A percentile compares a stretch with the other conserved stretches of the same genome.
Evolutionary conservation across 805 yeast species (phyloP).

Genomic region (Ogataea angusta): DNA sequence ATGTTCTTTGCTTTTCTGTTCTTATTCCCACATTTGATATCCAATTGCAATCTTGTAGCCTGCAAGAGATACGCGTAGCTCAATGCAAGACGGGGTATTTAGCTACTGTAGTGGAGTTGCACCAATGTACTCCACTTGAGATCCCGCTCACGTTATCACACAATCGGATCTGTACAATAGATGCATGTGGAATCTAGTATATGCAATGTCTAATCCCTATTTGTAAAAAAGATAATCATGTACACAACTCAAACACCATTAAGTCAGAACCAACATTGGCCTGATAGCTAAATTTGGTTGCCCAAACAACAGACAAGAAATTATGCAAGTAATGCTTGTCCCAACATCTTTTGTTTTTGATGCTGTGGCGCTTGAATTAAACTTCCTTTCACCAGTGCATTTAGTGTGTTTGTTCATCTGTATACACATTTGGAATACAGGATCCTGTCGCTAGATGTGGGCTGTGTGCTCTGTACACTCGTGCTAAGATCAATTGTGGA

Average conservation of each 20-base stretch:
- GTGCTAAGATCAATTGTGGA: background rate
- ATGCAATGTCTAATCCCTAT: background rate
- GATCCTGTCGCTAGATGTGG: background rate
- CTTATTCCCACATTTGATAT: too few relatives aligned
- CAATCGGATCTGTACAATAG: background rate
- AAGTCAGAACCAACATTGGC: background rate
- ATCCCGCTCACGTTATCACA: background rate
- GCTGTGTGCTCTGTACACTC: background rate
- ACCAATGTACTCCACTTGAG: background rate
- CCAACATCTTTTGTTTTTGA: too few relatives aligned
- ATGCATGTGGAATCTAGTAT: conserved; percentile 1
- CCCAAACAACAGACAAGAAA: background rate
- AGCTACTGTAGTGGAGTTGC: background rate
- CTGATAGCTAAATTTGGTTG: background rate
- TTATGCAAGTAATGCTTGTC: background rate
- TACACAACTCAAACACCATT: background rate
- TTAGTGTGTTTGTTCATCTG: too few relatives aligned
- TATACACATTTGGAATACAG: too few relatives aligned
- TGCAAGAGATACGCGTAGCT: too few relatives aligned
- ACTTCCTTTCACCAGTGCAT: too few relatives aligned
- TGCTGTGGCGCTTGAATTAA: too few relatives aligned
- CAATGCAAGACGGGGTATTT: too few relatives aligned
- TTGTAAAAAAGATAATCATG: background rate
- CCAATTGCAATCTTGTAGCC: too few relatives aligned
- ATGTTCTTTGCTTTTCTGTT: too few relatives aligned